Conservation (phyloP, 495 filamentous ascomycete genomes). For the Thozetella sp. region DNA sequence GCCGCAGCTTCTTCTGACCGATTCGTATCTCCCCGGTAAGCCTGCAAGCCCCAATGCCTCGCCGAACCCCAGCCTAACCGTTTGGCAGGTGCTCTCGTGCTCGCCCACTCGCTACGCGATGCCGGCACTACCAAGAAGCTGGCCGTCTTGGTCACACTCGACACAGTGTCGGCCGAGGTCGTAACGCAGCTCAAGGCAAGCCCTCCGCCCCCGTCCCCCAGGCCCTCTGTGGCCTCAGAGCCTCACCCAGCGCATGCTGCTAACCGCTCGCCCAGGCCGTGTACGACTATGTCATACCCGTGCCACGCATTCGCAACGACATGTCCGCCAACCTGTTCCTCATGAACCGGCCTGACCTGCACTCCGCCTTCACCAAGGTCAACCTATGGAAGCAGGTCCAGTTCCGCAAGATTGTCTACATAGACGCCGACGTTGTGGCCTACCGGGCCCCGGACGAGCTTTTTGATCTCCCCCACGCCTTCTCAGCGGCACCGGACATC, state of each 20-base stretch:
- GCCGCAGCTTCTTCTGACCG: slow-evolving; percentile 80
- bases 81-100: slow-evolving; percentile 78
- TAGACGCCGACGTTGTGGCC: slow-evolving; percentile 89
- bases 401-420: slow-evolving; percentile 87
- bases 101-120: slow-evolving; percentile 95
- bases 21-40: slow-evolving; percentile 87
- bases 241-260: slow-evolving; percentile 1
- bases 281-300: slow-evolving; percentile 88
- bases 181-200: slow-evolving; percentile 74
- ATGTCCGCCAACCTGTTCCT: slow-evolving; percentile 82
- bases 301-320: slow-evolving; percentile 73
- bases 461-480: slow-evolving; percentile 72
- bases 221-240: neutral
- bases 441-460: slow-evolving; percentile 91
- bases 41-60: slow-evolving; percentile 18
- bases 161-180: slow-evolving; percentile 69
- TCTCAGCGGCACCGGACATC: slow-evolving; percentile 92
- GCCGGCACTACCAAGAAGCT: slow-evolving; percentile 84
- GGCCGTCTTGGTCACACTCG: slow-evolving; percentile 79
- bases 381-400: slow-evolving; percentile 90
- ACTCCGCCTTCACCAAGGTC: slow-evolving; percentile 95
- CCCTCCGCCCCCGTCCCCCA: slow-evolving; percentile 8
- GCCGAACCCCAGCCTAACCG: slow-evolving; percentile 12
- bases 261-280: slow-evolving; percentile 57
- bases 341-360: slow-evolving; percentile 88